Conservation (phyloP, 2,329 filamentous ascomycete species). For the Apiospora malaysiana region DNA sequence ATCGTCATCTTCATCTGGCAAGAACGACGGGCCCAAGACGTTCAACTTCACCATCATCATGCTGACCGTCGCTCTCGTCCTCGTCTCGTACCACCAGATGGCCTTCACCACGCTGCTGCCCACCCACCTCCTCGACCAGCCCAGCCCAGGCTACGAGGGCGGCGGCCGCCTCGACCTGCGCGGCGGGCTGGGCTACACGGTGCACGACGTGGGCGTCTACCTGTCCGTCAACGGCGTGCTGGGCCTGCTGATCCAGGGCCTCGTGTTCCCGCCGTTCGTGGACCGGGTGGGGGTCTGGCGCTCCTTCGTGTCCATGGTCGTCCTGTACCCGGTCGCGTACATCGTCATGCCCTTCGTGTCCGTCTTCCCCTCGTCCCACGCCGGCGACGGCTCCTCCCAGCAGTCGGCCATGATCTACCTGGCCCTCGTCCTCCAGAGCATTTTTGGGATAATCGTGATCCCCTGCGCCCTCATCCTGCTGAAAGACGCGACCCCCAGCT, state of each 20-base stretch:
- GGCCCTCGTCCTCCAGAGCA: constrained; percentile 69
- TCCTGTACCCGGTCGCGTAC: constrained; percentile 71
- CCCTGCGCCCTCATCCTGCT: constrained; percentile 73
- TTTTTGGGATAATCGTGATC: constrained; percentile 72
- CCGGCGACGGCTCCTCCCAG: constrained; percentile 36
- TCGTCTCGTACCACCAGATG: constrained; percentile 54
- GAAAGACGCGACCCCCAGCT: constrained; percentile 72
- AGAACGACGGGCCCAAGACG: constrained; percentile 24
- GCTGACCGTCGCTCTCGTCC: constrained; percentile 47
- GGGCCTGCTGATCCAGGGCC: constrained; percentile 73
- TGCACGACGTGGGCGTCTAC: constrained; percentile 71
- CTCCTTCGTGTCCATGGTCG: constrained; percentile 67
- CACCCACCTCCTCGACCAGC: constrained; percentile 49
- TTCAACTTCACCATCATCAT: constrained; percentile 50
- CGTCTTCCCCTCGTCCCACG: constrained; percentile 53
- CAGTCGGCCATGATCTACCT: constrained; percentile 68
- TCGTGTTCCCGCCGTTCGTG: constrained; percentile 71
- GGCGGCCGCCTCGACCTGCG: constrained; percentile 47
- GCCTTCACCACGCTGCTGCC: constrained; percentile 49
- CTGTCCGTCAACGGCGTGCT: constrained; percentile 74
- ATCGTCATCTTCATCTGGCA: neutral
- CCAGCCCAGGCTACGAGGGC: constrained; percentile 27
- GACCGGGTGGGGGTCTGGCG: constrained; percentile 70
- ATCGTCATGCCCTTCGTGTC: constrained; percentile 72
- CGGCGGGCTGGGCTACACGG: constrained; percentile 70